Base-by-base conservation (phyloP, 805 yeast genomes). In the Kodamaea kaohsiungensis region DNA sequence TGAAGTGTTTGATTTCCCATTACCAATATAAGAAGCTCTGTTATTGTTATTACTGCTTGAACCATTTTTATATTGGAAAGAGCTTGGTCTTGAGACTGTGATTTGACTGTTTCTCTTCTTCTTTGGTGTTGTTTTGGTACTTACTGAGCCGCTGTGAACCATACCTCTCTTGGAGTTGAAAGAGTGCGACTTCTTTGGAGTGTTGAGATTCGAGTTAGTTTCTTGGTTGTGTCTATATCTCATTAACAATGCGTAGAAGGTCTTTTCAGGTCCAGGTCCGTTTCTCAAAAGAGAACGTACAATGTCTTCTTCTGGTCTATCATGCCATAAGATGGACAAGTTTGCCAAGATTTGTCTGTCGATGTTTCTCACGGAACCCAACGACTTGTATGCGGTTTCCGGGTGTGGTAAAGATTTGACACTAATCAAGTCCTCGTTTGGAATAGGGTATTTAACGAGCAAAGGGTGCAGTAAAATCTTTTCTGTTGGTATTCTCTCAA, bases 401-500 rank as follows among this genome's bases (percentile, higher is more conserved):
- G 85, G 85, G 57, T 82, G 82, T 2, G 87, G 87, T 56, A 83
- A 73, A 42, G 77, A 72, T 54, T 69, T 72, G 35, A 73, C 78
- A 72, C 67, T 72, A 57, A 65, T 78, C 53, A 76, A 71, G 60
- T 77, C 81, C 61, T 76, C 76, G 54, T 73, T 71, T 9, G 77
- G 73, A 51, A 75, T 74, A 6, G 84, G 84, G 60, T 82, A 82
- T 65, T 82, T 82, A 48, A 57, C 60, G 51, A 84, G 65, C 53
- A 86, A 75, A 9, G 84, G 83, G 68, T 86, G 90, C 40, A 69
- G 63, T 47, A 89, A 72, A 18, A 91, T 87, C 49, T 81, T 80
- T 19, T 80, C 81, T 5, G 95, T 89, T 47, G 83, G 76, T 37
- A 90, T 81, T 72, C 98, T 81, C 59, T 82, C 78, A 27, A 72